Evolutionary conservation across 2,329 filamentous ascomycete genomes (phyloP).

Genomic region (Cladophialophora carrionii): DNA sequence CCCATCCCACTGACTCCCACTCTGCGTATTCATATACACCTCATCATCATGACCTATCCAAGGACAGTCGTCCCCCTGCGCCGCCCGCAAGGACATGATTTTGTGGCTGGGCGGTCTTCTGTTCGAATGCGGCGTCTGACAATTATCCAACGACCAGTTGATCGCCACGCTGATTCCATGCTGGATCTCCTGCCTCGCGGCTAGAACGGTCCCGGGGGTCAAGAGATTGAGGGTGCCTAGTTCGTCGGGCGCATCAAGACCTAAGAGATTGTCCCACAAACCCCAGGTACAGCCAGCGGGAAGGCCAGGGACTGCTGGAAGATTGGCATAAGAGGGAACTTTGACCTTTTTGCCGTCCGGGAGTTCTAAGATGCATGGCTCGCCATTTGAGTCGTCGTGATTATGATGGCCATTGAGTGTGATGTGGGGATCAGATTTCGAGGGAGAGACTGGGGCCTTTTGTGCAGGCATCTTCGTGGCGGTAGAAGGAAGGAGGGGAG

Average conservation of each 20-base stretch:
- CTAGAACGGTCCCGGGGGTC: constrained; percentile 58
- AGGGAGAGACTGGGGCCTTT: neutral
- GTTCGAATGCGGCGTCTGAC: constrained; percentile 56
- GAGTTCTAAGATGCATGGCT: neutral
- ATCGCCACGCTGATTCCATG: constrained; percentile 60
- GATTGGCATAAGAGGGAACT: constrained; percentile 45
- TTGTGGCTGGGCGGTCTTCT: constrained; percentile 56
- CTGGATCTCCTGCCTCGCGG: constrained; percentile 55
- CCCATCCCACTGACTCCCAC: constrained; percentile 55
- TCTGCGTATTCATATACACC: constrained; percentile 54
- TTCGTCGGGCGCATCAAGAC: constrained; percentile 48
- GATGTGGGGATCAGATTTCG: neutral
- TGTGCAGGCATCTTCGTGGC: neutral
- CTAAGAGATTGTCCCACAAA: constrained; percentile 49
- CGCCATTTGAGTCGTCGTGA: neutral
- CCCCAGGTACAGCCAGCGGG: constrained; percentile 66
- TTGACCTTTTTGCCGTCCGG: constrained; percentile 4
- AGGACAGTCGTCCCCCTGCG: constrained; percentile 3
- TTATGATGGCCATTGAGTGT: neutral
- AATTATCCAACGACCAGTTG: constrained; percentile 59
- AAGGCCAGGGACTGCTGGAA: constrained; percentile 58
- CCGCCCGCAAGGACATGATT: constrained; percentile 51
- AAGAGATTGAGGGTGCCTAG: constrained; percentile 59
- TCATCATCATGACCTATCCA: constrained; percentile 50
- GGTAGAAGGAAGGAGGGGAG: too few relatives aligned